phyloP scores from a whole-genome alignment of 2,329 filamentous ascomycete species.

The Cercospora berteroae region DNA sequence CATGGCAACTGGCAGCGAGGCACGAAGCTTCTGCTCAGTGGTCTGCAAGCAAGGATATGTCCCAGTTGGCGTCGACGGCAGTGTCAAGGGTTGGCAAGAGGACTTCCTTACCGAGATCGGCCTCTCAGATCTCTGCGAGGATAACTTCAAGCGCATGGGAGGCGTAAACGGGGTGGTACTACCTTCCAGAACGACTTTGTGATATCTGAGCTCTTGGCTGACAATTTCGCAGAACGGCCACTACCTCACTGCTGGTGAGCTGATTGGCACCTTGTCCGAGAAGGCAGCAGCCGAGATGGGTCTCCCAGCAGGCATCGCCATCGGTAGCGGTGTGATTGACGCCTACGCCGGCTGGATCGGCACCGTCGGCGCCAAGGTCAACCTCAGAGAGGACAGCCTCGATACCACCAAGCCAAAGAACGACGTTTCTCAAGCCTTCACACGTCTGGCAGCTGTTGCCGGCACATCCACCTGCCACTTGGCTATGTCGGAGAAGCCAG shows the following conservation, averaged over 20 bases:
- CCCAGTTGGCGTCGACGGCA: conserved; percentile 94
- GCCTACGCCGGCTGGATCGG: conserved; percentile 99
- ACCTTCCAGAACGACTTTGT: conserved; percentile 23
- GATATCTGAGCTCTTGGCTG: conserved; percentile 22
- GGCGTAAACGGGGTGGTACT: conserved; percentile 90
- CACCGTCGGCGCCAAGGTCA: conserved; percentile 94
- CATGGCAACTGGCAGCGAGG: conserved; percentile 87
- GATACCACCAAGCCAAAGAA: conserved; percentile 69
- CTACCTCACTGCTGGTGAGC: conserved; percentile 87
- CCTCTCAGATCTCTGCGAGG: conserved; percentile 75
- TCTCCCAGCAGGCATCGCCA: conserved; percentile 79
- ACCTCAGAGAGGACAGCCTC: conserved; percentile 59
- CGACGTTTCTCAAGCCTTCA: conserved; percentile 89
- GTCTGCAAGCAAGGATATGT: conserved; percentile 98
- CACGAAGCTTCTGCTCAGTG: conserved; percentile 88
- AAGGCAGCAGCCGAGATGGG: conserved; percentile 81
- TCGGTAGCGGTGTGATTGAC: conserved; percentile 95
- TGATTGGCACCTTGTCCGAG: conserved; percentile 80
- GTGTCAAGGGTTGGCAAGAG: conserved; percentile 96
- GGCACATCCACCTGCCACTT: conserved; percentile 97
- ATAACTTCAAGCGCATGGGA: conserved; percentile 90
- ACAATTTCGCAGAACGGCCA: conserved; percentile 72
- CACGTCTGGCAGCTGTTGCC: conserved; percentile 86
- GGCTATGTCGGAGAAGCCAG: conserved; percentile 87
- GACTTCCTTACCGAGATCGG: conserved; percentile 89